Evolutionary conservation across 306 rosid species (phyloP), one percentile per base, ranked within the genome.

Genomic region (Aeschynomene evenia): DNA sequence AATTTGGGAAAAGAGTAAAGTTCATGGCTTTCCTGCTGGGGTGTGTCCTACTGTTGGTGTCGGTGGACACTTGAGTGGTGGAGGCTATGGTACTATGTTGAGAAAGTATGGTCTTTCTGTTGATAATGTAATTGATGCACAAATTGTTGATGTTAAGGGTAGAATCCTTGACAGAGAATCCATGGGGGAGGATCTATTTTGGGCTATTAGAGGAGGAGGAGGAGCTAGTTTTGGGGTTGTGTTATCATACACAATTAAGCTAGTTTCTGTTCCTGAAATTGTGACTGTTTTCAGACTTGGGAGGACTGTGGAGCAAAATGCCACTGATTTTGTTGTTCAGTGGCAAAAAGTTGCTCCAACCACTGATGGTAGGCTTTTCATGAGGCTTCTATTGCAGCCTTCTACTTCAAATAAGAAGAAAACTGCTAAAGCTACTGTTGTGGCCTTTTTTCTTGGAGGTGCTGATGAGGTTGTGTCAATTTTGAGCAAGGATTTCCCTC

Each of bases 11-110:
- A 40, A 81, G 71, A 77, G 85, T 51, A 63, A 50, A 20, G 82
- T 81, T 57, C 77, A 55, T 56, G 84, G 84, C 5, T 80, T 75
- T 4, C 81, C 81, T 7, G 81, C 84, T 1, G 84, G 84, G 29
- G 78, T 75, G n/a, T 76, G 84, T 58, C 81, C 84, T 19, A 80
- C 81, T 6, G 78, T 80, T 0, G 84, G 84, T n/a, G 81, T 80
- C 0, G 84, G 84, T 12, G 84, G 84, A 0, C 84, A 80, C 18
- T 0, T 80, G 1, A 80, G 81, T 6, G 84, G 84, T 0, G 84
- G 84, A 23, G 81, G 81, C 1, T 80, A 80, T 5, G 84, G 84
- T 18, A 50, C 56, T 8, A 65, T 80, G 81, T 21, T 80, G 49
- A 7, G 84, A 24, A 80, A 71, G 52, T 71, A 22, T 12, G 84